phyloP scores from a whole-genome alignment of 805 yeast species.

The Kregervanrija pseudodelftensis region DNA sequence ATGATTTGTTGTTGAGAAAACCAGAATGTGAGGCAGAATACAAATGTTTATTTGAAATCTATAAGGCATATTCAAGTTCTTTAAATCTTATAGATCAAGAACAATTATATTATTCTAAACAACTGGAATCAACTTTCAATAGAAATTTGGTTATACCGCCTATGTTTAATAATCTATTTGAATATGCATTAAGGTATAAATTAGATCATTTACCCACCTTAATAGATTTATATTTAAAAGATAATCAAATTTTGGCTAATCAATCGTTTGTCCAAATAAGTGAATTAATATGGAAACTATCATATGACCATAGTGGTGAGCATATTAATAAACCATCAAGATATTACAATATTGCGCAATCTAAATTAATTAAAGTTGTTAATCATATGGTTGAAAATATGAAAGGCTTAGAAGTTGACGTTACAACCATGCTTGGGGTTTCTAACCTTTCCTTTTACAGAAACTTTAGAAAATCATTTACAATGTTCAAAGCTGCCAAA shows the following conservation, averaged over 20 bases:
- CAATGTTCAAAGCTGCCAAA: slow-evolving; percentile 23
- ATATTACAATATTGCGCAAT: slow-evolving; percentile 19
- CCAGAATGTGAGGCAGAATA: slow-evolving; percentile 22
- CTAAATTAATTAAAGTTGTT: slow-evolving; percentile 17
- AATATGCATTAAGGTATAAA: slow-evolving; percentile 18
- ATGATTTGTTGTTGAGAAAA: slow-evolving; percentile 22
- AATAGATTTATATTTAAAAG: slow-evolving; percentile 13
- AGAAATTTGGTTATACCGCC: slow-evolving; percentile 21
- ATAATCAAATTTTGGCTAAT: slow-evolving; percentile 8
- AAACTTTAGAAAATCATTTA: slow-evolving; percentile 18
- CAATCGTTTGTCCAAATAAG: slow-evolving; percentile 17
- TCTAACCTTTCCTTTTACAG: slow-evolving; percentile 20
- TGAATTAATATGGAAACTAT: slow-evolving; percentile 25
- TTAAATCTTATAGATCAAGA: slow-evolving; percentile 23
- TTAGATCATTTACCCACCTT: slow-evolving; percentile 16
- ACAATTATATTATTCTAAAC: slow-evolving; percentile 18
- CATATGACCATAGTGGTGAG: slow-evolving; percentile 25
- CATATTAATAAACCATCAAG: slow-evolving; percentile 16
- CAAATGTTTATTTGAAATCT: slow-evolving; percentile 18
- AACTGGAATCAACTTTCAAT: slow-evolving; percentile 9
- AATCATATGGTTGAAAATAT: slow-evolving; percentile 14
- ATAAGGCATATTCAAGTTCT: slow-evolving; percentile 13
- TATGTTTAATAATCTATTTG: slow-evolving; percentile 21
- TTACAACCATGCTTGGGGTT: slow-evolving; percentile 24
- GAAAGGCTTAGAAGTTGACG: slow-evolving; percentile 15